Conservation (phyloP, 1,139 yeast genomes). For the Yamadazyma friedrichii region DNA sequence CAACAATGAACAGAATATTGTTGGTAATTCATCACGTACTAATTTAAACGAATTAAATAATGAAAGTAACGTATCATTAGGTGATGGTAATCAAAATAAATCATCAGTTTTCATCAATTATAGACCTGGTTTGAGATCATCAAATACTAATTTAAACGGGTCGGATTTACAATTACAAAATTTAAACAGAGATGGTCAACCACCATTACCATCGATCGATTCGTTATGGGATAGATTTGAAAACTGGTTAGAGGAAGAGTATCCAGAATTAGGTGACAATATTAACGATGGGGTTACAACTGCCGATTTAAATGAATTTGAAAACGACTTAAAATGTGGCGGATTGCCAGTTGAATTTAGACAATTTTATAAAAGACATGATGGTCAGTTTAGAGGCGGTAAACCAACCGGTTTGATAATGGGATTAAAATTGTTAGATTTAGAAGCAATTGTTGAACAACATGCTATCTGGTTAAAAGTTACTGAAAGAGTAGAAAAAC, state of each 20-base stretch:
- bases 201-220: constrained; percentile 70
- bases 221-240: constrained; percentile 77
- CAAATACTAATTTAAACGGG: constrained; percentile 25
- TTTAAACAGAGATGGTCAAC: constrained; percentile 51
- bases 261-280: constrained; percentile 77
- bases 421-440: constrained; percentile 68
- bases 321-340: constrained; percentile 63
- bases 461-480: constrained; percentile 73
- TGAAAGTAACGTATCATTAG: constrained; percentile 25
- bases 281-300: constrained; percentile 68
- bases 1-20: constrained; percentile 16
- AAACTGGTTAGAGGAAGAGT: constrained; percentile 70
- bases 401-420: constrained; percentile 72
- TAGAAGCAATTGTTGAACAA: constrained; percentile 71
- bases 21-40: constrained; percentile 25
- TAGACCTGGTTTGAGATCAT: constrained; percentile 41
- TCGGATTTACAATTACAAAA: constrained; percentile 42
- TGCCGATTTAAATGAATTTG: constrained; percentile 76
- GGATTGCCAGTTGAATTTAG: constrained; percentile 72
- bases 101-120: constrained; percentile 25
- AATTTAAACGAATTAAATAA: constrained; percentile 37
- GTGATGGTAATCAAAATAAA: constrained; percentile 12
- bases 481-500: constrained; percentile 49
- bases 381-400: constrained; percentile 80
- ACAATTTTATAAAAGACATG: constrained; percentile 72